These are phyloP conservation scores for Acacia acuminata DNA, from an alignment of 306 rosid species.

Conservation along the genomic window DNA sequence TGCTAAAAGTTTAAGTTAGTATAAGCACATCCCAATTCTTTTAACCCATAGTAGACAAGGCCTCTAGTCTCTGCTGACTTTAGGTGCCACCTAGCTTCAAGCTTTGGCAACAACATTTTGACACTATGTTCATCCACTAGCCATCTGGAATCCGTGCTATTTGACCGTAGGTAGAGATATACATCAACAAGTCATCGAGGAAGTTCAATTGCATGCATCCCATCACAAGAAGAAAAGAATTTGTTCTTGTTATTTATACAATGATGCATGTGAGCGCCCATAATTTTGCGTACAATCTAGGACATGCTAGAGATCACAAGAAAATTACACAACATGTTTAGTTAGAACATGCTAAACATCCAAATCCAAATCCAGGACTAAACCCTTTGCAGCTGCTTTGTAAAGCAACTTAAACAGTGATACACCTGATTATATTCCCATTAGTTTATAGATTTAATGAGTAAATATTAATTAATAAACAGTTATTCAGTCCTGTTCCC, in stretches of 20 bases:
- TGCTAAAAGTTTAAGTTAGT: too few relatives aligned
- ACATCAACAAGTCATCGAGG: constrained; percentile 28
- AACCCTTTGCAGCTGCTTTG: constrained; percentile 12
- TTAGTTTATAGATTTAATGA: constrained; percentile 14
- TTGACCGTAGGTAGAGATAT: constrained; percentile 32
- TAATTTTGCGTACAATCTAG: background rate
- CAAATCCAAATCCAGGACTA: constrained; percentile 13
- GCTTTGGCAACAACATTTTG: too few relatives aligned
- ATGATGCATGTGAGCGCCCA: constrained; percentile 24
- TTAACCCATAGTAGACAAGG: too few relatives aligned
- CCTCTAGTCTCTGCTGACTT: too few relatives aligned
- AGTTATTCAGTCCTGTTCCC: constrained; percentile 12
- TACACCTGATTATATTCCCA: background rate
- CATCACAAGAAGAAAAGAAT: constrained; percentile 24
- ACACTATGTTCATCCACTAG: too few relatives aligned
- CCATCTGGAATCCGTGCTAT: background rate
- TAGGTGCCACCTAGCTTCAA: too few relatives aligned
- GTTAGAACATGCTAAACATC: background rate
- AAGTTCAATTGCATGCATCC: constrained; percentile 31
- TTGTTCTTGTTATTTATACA: constrained; percentile 25
- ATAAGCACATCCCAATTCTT: too few relatives aligned
- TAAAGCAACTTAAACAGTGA: constrained; percentile 1
- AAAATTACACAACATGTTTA: background rate
- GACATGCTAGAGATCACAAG: background rate
- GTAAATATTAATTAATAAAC: background rate